phyloP scores from a whole-genome alignment of 2,329 filamentous ascomycete species.

The Metarhizium sp. region DNA sequence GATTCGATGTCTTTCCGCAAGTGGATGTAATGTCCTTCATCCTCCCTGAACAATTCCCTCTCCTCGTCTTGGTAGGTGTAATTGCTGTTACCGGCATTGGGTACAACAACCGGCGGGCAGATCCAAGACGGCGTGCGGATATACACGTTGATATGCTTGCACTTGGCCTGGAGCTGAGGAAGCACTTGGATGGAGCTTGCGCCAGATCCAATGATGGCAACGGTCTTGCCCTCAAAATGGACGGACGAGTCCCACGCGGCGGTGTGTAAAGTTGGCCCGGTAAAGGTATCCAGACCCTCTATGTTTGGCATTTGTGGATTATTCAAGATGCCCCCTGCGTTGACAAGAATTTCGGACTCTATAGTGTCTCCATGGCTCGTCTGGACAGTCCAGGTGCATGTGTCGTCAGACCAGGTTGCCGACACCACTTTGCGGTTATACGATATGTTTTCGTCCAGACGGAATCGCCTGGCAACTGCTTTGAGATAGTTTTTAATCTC shows the following conservation, averaged over 20 bases:
- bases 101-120: conserved; percentile 18
- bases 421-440: conserved; percentile 12
- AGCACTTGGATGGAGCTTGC: conserved; percentile 30
- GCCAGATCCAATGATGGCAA: conserved; percentile 26
- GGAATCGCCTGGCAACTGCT: conserved; percentile 25
- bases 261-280: conserved; percentile 34
- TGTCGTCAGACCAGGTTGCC: conserved; percentile 25
- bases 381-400: conserved; percentile 24
- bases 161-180: conserved; percentile 29
- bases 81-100: conserved; percentile 3
- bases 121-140: conserved; percentile 38
- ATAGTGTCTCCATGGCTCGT: conserved; percentile 5
- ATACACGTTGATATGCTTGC: conserved; percentile 31
- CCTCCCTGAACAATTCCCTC: conserved; percentile 5
- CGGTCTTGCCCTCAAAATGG: conserved; percentile 22
- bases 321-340: conserved; percentile 13
- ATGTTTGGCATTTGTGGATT: conserved; percentile 38
- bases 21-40: conserved; percentile 5
- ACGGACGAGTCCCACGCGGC: conserved; percentile 33
- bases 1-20: conserved; percentile 27
- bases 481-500: conserved; percentile 31
- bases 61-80: conserved; percentile 8
- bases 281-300: conserved; percentile 34
- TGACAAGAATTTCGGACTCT: conserved; percentile 11
- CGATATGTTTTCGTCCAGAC: conserved; percentile 20